These are phyloP conservation scores for Apiotrichum mycotoxinovorans DNA, from an alignment of 1,284 basidiomycete genomes.

Conservation along the genomic window DNA sequence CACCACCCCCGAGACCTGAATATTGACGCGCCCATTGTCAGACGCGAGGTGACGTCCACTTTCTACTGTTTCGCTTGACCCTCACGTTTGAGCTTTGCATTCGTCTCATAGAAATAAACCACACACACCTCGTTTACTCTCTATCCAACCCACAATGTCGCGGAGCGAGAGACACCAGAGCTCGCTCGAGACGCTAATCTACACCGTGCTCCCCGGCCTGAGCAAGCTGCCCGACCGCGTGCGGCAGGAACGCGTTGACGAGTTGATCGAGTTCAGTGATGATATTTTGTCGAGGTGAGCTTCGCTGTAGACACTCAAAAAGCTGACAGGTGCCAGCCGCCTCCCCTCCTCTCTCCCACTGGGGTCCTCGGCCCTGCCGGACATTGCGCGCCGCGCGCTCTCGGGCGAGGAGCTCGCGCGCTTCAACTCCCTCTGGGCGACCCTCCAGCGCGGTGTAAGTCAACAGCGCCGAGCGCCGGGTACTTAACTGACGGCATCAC, in stretches of 20 bases:
- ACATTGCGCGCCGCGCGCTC: slow-evolving; percentile 11
- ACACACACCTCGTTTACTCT: too few relatives aligned
- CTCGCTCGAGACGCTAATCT: slow-evolving; percentile 39
- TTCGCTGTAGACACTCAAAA: neutral
- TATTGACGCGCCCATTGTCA: too few relatives aligned
- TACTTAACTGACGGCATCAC: slow-evolving; percentile 8
- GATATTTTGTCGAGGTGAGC: slow-evolving; percentile 40
- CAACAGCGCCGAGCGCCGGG: neutral
- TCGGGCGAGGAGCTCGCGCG: slow-evolving; percentile 3
- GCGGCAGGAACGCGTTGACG: slow-evolving; percentile 35
- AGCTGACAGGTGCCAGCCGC: slow-evolving; percentile 1
- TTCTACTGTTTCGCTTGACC: too few relatives aligned
- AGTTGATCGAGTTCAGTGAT: slow-evolving; percentile 40
- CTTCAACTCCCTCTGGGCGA: slow-evolving; percentile 9
- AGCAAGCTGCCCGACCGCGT: slow-evolving; percentile 18
- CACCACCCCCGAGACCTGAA: too few relatives aligned
- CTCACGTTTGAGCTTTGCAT: too few relatives aligned
- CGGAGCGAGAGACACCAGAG: slow-evolving; percentile 4
- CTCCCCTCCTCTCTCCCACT: slow-evolving; percentile 18
- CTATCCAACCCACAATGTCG: neutral
- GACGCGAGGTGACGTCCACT: too few relatives aligned
- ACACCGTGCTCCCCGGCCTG: slow-evolving; percentile 34
- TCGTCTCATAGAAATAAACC: too few relatives aligned
- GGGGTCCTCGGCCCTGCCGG: slow-evolving; percentile 2
- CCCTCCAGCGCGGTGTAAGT: slow-evolving; percentile 15